Percentiles rank a stretch among this genome's conserved stretches.
Conservation (phyloP, 805 yeast genomes). For the Tetrapisispora namnaoensis region DNA sequence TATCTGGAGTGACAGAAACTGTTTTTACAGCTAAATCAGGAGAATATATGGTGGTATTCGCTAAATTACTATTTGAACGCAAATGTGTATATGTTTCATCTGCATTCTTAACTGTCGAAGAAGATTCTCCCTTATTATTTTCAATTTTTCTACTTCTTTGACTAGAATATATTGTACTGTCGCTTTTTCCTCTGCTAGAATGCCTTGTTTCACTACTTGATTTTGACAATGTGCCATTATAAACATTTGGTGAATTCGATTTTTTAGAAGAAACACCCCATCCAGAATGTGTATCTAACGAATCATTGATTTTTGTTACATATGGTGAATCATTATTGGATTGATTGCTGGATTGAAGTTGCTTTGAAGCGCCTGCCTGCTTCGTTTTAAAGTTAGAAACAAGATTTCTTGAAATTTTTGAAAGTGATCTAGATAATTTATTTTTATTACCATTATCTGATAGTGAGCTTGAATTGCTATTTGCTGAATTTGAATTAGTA, state of each 20-base stretch:
- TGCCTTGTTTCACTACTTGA: neutral
- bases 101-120: neutral
- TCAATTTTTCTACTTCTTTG: neutral
- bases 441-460: neutral
- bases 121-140: neutral
- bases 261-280: conserved; percentile 24
- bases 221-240: neutral
- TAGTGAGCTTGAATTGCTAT: neutral
- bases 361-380: neutral
- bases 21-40: neutral
- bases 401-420: conserved; percentile 25
- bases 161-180: conserved; percentile 13
- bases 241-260: neutral
- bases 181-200: conserved; percentile 22
- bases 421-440: conserved; percentile 26
- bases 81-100: conserved; percentile 5
- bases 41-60: neutral
- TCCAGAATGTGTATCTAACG: conserved; percentile 26
- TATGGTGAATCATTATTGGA: neutral
- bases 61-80: conserved; percentile 10
- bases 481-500: neutral
- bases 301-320: conserved; percentile 1
- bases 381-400: conserved; percentile 19
- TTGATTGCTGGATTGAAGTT: neutral
- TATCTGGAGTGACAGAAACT: conserved; percentile 13